phyloP scores from a whole-genome alignment of 148 eudicot species.

The Rhododendron simsii region DNA sequence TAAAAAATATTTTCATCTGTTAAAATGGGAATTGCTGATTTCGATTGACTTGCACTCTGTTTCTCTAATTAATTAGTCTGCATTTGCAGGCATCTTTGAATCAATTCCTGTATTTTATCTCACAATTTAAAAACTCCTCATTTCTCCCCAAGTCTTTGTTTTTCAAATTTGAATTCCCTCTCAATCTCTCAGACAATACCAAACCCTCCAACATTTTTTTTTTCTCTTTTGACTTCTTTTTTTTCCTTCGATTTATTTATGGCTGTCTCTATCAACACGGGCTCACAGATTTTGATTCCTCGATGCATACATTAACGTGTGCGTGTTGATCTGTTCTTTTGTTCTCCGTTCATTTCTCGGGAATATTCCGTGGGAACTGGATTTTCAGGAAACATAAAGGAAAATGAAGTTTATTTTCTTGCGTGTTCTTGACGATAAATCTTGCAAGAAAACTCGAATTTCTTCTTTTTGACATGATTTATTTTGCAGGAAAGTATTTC shows the following conservation, averaged over 20 bases:
- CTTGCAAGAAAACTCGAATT: too few relatives aligned
- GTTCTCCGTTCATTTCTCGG: too few relatives aligned
- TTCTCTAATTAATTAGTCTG: background rate
- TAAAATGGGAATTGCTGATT: background rate
- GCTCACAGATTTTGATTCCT: background rate
- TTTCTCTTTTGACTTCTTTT: background rate
- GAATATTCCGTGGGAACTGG: too few relatives aligned
- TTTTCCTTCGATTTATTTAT: background rate
- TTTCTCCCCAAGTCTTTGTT: background rate
- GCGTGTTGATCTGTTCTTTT: background rate
- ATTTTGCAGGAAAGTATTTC: too few relatives aligned
- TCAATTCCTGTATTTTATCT: background rate
- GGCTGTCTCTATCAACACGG: background rate
- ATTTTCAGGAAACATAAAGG: too few relatives aligned
- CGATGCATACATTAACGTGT: background rate
- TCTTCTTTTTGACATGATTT: too few relatives aligned
- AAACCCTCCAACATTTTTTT: background rate
- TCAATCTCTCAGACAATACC: background rate
- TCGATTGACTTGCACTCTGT: background rate
- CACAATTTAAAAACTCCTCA: background rate
- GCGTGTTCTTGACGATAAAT: too few relatives aligned
- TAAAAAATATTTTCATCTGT: background rate
- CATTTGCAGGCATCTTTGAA: background rate
- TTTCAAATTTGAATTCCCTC: background rate
- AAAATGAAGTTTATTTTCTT: too few relatives aligned